Conservation (phyloP, 2,329 filamentous ascomycete genomes). For the Biscogniauxia marginata region DNA sequence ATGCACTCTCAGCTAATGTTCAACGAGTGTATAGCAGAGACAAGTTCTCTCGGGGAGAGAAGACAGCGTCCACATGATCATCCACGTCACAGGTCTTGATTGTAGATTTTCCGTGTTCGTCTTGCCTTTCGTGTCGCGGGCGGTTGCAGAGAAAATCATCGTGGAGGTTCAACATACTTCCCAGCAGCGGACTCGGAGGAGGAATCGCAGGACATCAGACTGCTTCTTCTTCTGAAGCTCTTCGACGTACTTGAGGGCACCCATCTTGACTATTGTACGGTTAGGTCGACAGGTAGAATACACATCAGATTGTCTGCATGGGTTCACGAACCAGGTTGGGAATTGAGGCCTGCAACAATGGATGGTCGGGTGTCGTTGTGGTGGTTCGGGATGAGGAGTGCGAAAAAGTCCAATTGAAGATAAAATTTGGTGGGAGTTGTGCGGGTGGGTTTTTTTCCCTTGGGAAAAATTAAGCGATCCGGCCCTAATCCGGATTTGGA, state of each 20-base stretch:
- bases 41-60: slow-evolving; percentile 39
- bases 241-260: slow-evolving; percentile 99
- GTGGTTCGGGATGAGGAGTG: slow-evolving; percentile 21
- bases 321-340: slow-evolving; percentile 34
- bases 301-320: background rate
- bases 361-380: slow-evolving; percentile 34
- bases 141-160: slow-evolving; percentile 32
- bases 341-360: slow-evolving; percentile 36
- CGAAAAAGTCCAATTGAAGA: slow-evolving; percentile 27
- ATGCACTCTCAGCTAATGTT: slow-evolving; percentile 99
- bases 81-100: slow-evolving; percentile 29
- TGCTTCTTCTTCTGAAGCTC: slow-evolving; percentile 99
- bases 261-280: slow-evolving; percentile 71
- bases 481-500: slow-evolving; percentile 14
- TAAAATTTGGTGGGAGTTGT: slow-evolving; percentile 32
- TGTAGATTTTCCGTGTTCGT: slow-evolving; percentile 28
- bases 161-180: slow-evolving; percentile 71
- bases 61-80: slow-evolving; percentile 37
- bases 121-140: slow-evolving; percentile 26
- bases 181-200: slow-evolving; percentile 99
- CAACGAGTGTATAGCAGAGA: slow-evolving; percentile 97
- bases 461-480: slow-evolving; percentile 30
- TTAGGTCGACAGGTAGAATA: background rate
- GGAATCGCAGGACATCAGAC: slow-evolving; percentile 99
- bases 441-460: slow-evolving; percentile 16